Evolutionary conservation across 306 rosid species (phyloP).

Genomic region (Chamaecrista fasciculata): DNA sequence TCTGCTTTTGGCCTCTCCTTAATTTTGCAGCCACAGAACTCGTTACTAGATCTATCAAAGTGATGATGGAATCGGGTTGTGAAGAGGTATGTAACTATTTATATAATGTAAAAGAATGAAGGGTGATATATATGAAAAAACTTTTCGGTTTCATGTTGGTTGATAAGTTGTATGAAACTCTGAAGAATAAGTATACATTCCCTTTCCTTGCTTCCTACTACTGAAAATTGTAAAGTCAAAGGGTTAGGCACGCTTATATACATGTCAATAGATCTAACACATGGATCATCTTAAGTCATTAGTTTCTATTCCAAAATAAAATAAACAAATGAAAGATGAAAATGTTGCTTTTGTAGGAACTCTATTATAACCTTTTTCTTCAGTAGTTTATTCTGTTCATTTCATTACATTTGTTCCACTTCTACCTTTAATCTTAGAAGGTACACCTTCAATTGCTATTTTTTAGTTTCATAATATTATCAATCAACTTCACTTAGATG

Average conservation of each 20-base stretch:
- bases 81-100: slow-evolving; percentile 67
- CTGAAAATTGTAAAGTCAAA: background rate
- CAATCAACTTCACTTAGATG: slow-evolving; percentile 6
- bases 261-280: background rate
- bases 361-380: background rate
- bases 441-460: background rate
- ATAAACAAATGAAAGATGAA: background rate
- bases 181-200: background rate
- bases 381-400: background rate
- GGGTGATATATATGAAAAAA: slow-evolving; percentile 8
- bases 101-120: background rate
- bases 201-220: background rate
- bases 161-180: background rate
- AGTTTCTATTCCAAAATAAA: background rate
- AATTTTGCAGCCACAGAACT: slow-evolving; percentile 76
- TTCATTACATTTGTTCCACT: slow-evolving; percentile 8
- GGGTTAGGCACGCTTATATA: slow-evolving; percentile 2
- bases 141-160: background rate
- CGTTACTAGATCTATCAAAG: slow-evolving; percentile 81
- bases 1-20: slow-evolving; percentile 11
- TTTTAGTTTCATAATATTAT: background rate
- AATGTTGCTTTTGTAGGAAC: background rate
- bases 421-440: slow-evolving; percentile 6
- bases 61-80: slow-evolving; percentile 96
- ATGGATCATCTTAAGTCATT: background rate